These are phyloP conservation scores for Wickerhamomyces canadensis DNA, from an alignment of 805 yeast species.

Conservation along the genomic window DNA sequence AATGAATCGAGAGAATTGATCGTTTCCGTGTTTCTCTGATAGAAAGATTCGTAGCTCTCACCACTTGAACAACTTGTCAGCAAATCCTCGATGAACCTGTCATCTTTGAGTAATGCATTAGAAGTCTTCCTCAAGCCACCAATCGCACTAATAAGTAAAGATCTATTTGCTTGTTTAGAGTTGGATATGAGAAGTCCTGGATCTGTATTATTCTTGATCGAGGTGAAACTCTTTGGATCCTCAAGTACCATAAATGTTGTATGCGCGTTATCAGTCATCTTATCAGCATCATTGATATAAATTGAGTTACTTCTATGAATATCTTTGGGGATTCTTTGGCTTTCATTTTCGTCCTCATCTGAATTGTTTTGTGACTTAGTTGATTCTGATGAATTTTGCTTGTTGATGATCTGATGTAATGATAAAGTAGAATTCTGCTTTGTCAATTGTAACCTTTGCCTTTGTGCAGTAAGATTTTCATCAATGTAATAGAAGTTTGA, in stretches of 20 bases:
- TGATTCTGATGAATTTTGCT: constrained; percentile 3
- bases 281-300: constrained; percentile 18
- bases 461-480: constrained; percentile 14
- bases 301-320: constrained; percentile 17
- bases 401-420: constrained; percentile 17
- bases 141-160: constrained; percentile 33
- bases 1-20: constrained; percentile 15
- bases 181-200: constrained; percentile 30
- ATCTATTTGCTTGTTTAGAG: constrained; percentile 7
- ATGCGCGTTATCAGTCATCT: constrained; percentile 5
- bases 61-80: constrained; percentile 7
- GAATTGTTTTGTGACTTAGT: background rate
- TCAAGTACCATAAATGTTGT: constrained; percentile 25
- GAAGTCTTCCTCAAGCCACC: constrained; percentile 39
- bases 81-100: constrained; percentile 8
- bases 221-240: constrained; percentile 28
- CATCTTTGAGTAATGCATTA: constrained; percentile 18
- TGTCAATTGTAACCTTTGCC: constrained; percentile 13
- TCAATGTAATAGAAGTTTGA: constrained; percentile 31
- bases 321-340: constrained; percentile 1
- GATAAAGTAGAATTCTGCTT: constrained; percentile 19
- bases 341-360: constrained; percentile 2
- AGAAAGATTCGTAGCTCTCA: constrained; percentile 12
- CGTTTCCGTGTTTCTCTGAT: constrained; percentile 3
- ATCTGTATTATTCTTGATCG: constrained; percentile 29